Base-by-base conservation (phyloP, 1,284 basidiomycete species). In the Phlebopus sp. region DNA sequence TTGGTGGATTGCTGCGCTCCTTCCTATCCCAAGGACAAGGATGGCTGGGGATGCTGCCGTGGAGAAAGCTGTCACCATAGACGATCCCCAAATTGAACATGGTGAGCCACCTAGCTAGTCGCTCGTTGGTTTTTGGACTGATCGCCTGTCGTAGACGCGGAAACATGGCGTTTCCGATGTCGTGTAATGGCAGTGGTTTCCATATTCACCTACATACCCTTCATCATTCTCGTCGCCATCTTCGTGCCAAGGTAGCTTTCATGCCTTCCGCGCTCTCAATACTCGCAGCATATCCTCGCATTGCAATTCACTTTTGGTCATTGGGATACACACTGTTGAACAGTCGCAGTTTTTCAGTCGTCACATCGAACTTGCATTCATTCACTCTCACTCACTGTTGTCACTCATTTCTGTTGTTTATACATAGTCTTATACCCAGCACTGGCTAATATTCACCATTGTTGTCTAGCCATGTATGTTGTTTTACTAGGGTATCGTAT, bases 81-180 rank as follows among this genome's bases (percentile, higher is more conserved):
- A 89, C 58, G 86, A 89, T 65, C 86, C 86, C 18, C 85, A 88
- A 59, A 77, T 88, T 46, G 86, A 89, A 60, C 76, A 78, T 60
- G 83, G 86, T 88, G 58, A 58, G 82, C 70, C 13, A 42, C 30
- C 43, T 45, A 45, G 40, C 21, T 43, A 38, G 10, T 7, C 42
- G 17, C 50, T 44, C 41, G 1, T 42, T 42, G 23, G 42, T 42
- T 42, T 18, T 39, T 13, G 18, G 46, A 38, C 36, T 50, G 21
- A 41, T 50, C 44, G 44, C 44, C 38, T 46, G 52, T 46, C 49
- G 13, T 55, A 89, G 86, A 89, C 64, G 82, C 84, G 19, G 76
- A 73, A 57, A 75, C 75, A 34, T 89, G 86, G 86, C 80, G 86
- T 42, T 71, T 69, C 47, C 78, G 86, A 47, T 89, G 86, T 71